Percentiles rank a stretch among this genome's conserved stretches.
These are phyloP conservation scores for Penicillium verrucosum DNA, from an alignment of 2,329 filamentous ascomycete genomes.

Conservation along the genomic window DNA sequence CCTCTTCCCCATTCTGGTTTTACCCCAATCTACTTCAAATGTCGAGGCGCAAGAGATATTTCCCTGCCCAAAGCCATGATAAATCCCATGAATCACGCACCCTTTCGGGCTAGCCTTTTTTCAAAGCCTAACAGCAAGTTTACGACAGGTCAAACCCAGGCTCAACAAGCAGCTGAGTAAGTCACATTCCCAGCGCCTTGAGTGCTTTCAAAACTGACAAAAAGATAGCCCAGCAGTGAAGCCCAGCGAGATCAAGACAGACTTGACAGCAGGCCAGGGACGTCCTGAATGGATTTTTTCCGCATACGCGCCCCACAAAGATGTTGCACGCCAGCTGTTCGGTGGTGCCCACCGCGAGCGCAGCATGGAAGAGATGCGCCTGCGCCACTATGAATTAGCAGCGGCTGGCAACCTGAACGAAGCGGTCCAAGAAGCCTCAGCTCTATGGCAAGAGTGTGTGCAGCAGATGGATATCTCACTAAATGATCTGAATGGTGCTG, in stretches of 20 bases:
- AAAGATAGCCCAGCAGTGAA: conserved; percentile 52
- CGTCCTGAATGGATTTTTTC: conserved; percentile 83
- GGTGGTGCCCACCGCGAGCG: conserved; percentile 76
- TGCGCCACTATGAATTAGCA: conserved; percentile 65
- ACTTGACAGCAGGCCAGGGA: conserved; percentile 61
- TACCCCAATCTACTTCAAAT: neutral
- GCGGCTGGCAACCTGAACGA: conserved; percentile 58
- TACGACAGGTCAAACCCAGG: conserved; percentile 17
- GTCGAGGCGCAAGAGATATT: neutral
- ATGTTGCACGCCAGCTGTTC: conserved; percentile 78
- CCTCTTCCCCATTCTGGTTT: neutral
- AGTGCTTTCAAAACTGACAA: conserved; percentile 20
- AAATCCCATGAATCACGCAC: neutral
- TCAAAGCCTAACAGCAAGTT: neutral
- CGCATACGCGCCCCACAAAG: conserved; percentile 72
- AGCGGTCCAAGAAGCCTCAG: conserved; percentile 51
- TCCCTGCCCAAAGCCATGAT: neutral
- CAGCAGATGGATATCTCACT: conserved; percentile 70
- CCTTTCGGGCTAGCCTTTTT: neutral
- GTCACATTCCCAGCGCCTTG: conserved; percentile 1
- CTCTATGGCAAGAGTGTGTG: conserved; percentile 61
- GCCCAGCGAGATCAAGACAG: conserved; percentile 59
- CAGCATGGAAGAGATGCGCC: conserved; percentile 81
- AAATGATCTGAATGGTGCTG: conserved; percentile 67
- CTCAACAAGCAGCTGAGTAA: conserved; percentile 25